Evolutionary conservation across 495 filamentous ascomycete species (phyloP), one percentile per base, ranked within the genome.

Genomic region (Evernia prunastri): DNA sequence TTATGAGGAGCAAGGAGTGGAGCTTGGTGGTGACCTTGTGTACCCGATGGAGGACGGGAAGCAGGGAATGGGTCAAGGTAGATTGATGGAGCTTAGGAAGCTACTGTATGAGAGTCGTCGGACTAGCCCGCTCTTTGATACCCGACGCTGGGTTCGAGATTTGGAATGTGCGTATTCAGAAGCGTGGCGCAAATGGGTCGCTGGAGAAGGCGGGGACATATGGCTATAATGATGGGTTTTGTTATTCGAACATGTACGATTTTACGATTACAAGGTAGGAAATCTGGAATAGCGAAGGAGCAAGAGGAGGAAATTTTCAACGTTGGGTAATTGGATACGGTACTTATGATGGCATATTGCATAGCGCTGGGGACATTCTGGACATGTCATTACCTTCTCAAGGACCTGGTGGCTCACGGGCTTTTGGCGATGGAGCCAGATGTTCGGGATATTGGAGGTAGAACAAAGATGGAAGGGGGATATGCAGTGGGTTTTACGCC

Each of bases 111-210:
- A 88, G 64, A 86, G 84, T 66, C 86, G 92, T 63, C 92, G 89
- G 86, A 84, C 77, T 35, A 93, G 90, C 71, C 86, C 86, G 57
- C 80, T 97, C 43, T 99, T 97, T 74, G 89, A 99, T 75, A 99
- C 94, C 29, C 80, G 78, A 67, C 82, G 95, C 65, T 99, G 94
- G 94, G 94, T 99, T 49, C 78, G 80, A 45, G 92, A 97, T 79
- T 72, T 99, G 63, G 94, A 99, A 77, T 80, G 84, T 64, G 92
- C 91, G 25, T 97, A 97, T 71, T 85, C 88, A 63, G 83, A 86
- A 70, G 92, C 91, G 13, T 99, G 94, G 94, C 80, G 81, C 66
- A 80, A 83, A 70, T 97, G 92, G 92, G 95, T 90, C 39, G 81
- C 78, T 39, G 91, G 89, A 39, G 87, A 89, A 78, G 89, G 91